Percentiles rank a stretch among this genome's conserved stretches.
Conservation (phyloP, 2,329 filamentous ascomycete genomes). For the Talaromyces islandicus region DNA sequence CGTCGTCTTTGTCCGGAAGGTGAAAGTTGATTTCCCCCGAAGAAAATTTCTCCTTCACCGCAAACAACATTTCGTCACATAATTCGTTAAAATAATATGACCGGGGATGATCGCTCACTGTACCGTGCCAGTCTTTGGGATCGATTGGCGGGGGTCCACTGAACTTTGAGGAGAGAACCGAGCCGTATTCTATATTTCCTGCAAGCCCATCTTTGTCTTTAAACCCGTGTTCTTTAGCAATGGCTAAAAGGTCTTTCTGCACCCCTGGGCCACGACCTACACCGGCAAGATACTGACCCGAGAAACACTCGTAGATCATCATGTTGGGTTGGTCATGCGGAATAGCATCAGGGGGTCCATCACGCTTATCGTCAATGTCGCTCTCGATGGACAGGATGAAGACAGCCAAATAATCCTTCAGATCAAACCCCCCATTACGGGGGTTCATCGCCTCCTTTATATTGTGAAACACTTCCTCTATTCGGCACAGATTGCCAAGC, state of each 20-base stretch:
- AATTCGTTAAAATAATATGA: background rate
- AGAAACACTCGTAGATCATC: background rate
- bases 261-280: background rate
- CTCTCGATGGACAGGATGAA: background rate
- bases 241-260: background rate
- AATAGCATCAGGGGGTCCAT: background rate
- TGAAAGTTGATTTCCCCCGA: background rate
- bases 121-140: background rate
- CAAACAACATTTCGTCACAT: background rate
- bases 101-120: background rate
- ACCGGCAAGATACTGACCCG: background rate
- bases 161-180: background rate
- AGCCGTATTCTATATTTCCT: background rate
- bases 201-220: background rate
- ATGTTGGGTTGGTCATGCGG: background rate
- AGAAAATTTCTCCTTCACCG: background rate
- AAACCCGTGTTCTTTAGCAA: background rate
- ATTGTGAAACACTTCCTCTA: background rate
- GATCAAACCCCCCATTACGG: background rate
- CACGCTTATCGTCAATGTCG: background rate
- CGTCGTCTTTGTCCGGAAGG: background rate
- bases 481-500: background rate
- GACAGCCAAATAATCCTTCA: background rate
- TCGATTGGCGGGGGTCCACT: background rate
- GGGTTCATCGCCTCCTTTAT: background rate